phyloP scores from a whole-genome alignment of 2,329 filamentous ascomycete species.

The Ophiosphaerella herpotricha region DNA sequence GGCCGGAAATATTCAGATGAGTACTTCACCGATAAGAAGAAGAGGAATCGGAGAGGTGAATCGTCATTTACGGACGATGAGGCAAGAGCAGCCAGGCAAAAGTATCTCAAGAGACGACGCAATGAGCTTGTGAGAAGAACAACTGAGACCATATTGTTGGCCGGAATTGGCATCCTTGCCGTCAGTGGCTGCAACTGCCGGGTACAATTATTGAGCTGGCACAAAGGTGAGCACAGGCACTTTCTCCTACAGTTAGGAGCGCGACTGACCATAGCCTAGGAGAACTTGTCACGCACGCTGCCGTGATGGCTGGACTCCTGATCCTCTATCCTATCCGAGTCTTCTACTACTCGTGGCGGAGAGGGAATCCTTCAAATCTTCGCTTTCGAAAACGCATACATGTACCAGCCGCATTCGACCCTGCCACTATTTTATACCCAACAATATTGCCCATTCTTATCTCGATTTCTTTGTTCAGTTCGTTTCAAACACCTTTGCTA shows the following conservation, averaged over 20 bases:
- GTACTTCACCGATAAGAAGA: slow-evolving; percentile 43
- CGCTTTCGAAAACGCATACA: slow-evolving; percentile 55
- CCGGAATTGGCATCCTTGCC: slow-evolving; percentile 56
- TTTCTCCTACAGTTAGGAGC: background rate
- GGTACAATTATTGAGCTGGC: slow-evolving; percentile 44
- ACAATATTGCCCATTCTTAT: slow-evolving; percentile 75
- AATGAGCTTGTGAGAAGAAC: slow-evolving; percentile 78
- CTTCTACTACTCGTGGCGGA: slow-evolving; percentile 35
- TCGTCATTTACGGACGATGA: slow-evolving; percentile 38
- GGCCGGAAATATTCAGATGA: slow-evolving; percentile 43
- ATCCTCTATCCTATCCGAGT: slow-evolving; percentile 47
- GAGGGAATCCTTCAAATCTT: slow-evolving; percentile 26
- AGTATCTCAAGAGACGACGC: slow-evolving; percentile 82
- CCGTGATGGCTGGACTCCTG: slow-evolving; percentile 36
- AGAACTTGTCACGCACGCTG: slow-evolving; percentile 48
- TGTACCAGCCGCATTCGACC: slow-evolving; percentile 82
- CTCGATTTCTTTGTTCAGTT: slow-evolving; percentile 71
- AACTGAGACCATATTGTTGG: slow-evolving; percentile 60
- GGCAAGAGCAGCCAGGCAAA: slow-evolving; percentile 58
- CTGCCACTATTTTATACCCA: slow-evolving; percentile 88
- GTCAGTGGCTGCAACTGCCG: slow-evolving; percentile 46
- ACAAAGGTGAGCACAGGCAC: slow-evolving; percentile 40
- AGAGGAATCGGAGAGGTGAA: slow-evolving; percentile 17
- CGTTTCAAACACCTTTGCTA: slow-evolving; percentile 66
- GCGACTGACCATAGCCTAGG: slow-evolving; percentile 21